Evolutionary conservation across 176 grass and related monocot species (phyloP), one percentile per base, ranked within the genome.

Genomic region (Oryza nivara): DNA sequence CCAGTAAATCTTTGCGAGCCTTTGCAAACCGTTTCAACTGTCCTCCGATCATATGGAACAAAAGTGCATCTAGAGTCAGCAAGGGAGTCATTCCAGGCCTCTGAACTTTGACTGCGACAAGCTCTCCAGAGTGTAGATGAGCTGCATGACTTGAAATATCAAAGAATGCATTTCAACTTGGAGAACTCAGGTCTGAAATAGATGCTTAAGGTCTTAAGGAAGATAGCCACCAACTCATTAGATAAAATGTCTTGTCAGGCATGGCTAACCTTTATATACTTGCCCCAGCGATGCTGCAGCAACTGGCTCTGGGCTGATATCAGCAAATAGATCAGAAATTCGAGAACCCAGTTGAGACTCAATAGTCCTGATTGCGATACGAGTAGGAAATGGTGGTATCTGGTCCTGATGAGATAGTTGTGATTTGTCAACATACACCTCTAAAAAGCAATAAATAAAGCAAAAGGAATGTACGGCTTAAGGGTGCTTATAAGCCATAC

Each of bases 91-190:
- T 98, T 79, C 96, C 96, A 92, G 93, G 96, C 77, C 96, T 92
- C 75, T 98, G 96, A 77, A 98, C 96, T 89, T 98, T 95, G 74
- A 95, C 88, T 73, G 96, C 93, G 9, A 98, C 96, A 76, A 93
- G 87, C 89, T 98, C 96, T 86, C 96, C 96, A 85, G 91, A 88
- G 74, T 71, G 89, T 85, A 98, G 91, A 98, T 98, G 96, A 92
- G 93, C 91, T 98, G 92, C 89, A 95, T 88, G 78, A 95, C 95
- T 97, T 97, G 88, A 94, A 91, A 87, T 92, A 97, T 97, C 92
- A 97, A 97, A 92, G 71, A 91, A 95, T 95, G 89, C 71, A 92
- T 90, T 92, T 92, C 86, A 94, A 87, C 82, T 80, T 87, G 79
- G 75, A 80, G 82, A 89, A 89, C 79, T 86, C 56, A 83, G 67